These are phyloP conservation scores for Colletotrichum sublineola DNA, from an alignment of 2,329 filamentous ascomycete species.

Conservation along the genomic window DNA sequence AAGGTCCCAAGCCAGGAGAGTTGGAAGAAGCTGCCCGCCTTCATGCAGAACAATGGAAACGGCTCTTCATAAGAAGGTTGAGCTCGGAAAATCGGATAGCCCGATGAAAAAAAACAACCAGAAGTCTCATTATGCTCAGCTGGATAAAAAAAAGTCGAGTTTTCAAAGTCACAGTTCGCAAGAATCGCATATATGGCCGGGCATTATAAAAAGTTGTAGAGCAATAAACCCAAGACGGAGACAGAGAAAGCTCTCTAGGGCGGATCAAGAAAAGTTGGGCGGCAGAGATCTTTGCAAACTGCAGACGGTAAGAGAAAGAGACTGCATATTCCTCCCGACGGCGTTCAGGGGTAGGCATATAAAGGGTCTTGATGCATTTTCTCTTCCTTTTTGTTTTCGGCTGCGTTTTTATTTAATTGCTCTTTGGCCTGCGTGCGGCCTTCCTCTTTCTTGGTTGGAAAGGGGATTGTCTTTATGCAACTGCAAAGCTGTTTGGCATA, in stretches of 20 bases:
- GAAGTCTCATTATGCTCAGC: neutral
- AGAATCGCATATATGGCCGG: conserved; percentile 34
- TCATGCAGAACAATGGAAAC: conserved; percentile 52
- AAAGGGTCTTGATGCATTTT: conserved; percentile 31
- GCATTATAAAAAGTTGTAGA: conserved; percentile 34
- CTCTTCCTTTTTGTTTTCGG: conserved; percentile 21
- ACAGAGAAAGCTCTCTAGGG: conserved; percentile 19
- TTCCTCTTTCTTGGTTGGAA: neutral
- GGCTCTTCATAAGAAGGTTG: conserved; percentile 13
- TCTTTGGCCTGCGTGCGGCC: neutral
- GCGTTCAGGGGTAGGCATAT: conserved; percentile 40
- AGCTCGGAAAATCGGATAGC: neutral
- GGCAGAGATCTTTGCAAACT: conserved; percentile 20
- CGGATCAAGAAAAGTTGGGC: conserved; percentile 20
- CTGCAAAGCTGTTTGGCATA: neutral
- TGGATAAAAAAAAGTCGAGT: conserved; percentile 9
- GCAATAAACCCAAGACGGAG: conserved; percentile 28
- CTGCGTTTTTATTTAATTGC: conserved; percentile 8
- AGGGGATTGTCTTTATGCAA: neutral
- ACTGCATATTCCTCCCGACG: conserved; percentile 33
- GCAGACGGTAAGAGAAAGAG: conserved; percentile 13
- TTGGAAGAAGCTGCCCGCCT: conserved; percentile 66
- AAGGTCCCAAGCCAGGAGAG: conserved; percentile 68
- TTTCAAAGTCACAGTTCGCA: conserved; percentile 15
- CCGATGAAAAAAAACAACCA: neutral